A percentile compares a stretch with the other conserved stretches of the same genome.
These are phyloP conservation scores for Cercospora beticola DNA, from an alignment of 2,329 filamentous ascomycete genomes.

Conservation along the genomic window DNA sequence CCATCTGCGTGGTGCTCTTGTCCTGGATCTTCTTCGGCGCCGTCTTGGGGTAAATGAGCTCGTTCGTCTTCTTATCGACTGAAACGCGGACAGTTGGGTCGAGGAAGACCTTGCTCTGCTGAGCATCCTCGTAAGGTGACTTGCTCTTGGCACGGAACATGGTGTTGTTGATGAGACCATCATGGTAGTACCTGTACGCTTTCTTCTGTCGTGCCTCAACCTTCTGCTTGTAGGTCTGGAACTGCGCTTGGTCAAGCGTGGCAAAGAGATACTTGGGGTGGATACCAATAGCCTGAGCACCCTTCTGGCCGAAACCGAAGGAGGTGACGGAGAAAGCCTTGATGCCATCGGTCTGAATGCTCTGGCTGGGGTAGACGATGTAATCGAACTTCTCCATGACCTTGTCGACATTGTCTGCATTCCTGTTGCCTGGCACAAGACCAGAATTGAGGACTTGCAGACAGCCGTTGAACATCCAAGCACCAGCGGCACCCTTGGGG, in stretches of 20 bases:
- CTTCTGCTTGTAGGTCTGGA: conserved; percentile 78
- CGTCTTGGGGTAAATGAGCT: conserved; percentile 69
- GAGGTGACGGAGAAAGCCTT: conserved; percentile 99
- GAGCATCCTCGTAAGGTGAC: conserved; percentile 83
- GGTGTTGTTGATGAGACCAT: conserved; percentile 95
- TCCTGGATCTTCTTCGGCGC: conserved; percentile 64
- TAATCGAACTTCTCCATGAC: conserved; percentile 97
- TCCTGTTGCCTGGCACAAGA: conserved; percentile 93
- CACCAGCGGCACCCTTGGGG: conserved; percentile 97
- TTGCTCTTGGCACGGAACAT: conserved; percentile 95
- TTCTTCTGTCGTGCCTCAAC: conserved; percentile 95
- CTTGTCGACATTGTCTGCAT: conserved; percentile 95
- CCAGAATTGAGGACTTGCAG: conserved; percentile 93
- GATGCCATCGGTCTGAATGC: conserved; percentile 94
- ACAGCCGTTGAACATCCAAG: conserved; percentile 99
- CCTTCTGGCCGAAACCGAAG: conserved; percentile 99
- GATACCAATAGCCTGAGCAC: conserved; percentile 93
- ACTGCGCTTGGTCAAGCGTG: conserved; percentile 83
- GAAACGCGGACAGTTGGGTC: conserved; percentile 88
- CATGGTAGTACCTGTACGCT: conserved; percentile 98
- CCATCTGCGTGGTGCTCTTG: conserved; percentile 69
- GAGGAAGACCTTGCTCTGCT: conserved; percentile 84
- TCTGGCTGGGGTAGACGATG: conserved; percentile 93
- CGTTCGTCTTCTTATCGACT: conserved; percentile 80
- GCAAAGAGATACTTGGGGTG: conserved; percentile 96